Evolutionary conservation across 345 rosid genomes (phyloP).

Genomic region (Corchorus olitorius): DNA sequence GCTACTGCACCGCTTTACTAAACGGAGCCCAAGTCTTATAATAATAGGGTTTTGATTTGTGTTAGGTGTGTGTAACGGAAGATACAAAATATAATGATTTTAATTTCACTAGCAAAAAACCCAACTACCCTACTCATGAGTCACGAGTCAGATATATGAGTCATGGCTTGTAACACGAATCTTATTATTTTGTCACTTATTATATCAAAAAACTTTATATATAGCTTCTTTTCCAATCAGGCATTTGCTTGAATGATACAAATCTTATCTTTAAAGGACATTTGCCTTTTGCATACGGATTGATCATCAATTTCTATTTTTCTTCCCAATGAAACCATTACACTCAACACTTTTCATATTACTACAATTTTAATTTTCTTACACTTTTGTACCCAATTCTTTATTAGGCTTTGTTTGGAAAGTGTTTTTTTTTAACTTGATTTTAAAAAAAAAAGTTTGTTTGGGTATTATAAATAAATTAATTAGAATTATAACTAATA

Average conservation of each 20-base stretch:
- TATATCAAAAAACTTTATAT: background rate
- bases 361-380: too few species aligned
- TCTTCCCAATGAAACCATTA: too few species aligned
- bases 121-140: background rate
- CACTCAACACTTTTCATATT: too few species aligned
- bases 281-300: background rate
- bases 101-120: background rate
- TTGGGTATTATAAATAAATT: too few species aligned
- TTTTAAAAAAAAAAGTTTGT: too few species aligned
- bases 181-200: constrained; percentile 1
- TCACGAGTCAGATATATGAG: background rate
- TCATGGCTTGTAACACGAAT: background rate
- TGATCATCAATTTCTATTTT: background rate
- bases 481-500: too few species aligned
- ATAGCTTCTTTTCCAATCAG: background rate
- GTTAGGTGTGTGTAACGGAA: background rate
- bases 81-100: background rate
- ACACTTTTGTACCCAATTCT: too few species aligned
- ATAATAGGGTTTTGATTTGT: background rate
- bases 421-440: too few species aligned
- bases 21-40: too few species aligned
- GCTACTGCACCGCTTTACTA: too few species aligned
- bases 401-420: too few species aligned
- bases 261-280: constrained; percentile 4
- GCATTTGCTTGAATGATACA: background rate